phyloP scores from a whole-genome alignment of 2,329 filamentous ascomycete species.

The Botrytis sinoallii region DNA sequence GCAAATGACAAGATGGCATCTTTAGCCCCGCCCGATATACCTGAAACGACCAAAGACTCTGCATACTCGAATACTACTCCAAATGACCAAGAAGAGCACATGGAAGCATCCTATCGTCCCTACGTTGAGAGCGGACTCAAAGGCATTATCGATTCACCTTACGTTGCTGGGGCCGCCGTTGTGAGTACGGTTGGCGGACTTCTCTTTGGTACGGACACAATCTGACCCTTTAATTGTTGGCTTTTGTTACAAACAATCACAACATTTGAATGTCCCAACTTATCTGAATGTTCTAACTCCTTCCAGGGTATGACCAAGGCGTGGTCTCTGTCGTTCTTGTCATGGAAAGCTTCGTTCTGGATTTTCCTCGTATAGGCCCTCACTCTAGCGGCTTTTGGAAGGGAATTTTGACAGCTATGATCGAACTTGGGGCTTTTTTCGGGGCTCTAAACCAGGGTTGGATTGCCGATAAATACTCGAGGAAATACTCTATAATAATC shows the following conservation, averaged over 20 bases:
- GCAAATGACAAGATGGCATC: not conserved
- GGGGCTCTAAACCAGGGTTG: constrained; percentile 26
- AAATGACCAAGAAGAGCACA: not conserved
- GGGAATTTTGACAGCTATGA: constrained; percentile 36
- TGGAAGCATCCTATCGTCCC: not conserved
- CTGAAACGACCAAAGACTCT: not conserved
- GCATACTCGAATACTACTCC: not conserved
- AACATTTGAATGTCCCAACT: not conserved
- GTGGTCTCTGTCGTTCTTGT: constrained; percentile 46
- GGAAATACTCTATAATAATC: constrained; percentile 51
- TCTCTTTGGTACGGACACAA: not conserved
- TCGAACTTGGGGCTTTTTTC: constrained; percentile 40
- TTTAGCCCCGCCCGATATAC: not conserved
- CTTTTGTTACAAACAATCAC: not conserved
- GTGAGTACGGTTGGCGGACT: constrained; percentile 10
- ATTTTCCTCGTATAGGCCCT: constrained; percentile 34
- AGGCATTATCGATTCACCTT: constrained; percentile 13
- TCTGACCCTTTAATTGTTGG: not conserved
- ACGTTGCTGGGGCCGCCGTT: constrained; percentile 11
- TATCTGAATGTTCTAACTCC: not conserved
- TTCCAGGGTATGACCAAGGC: constrained; percentile 47
- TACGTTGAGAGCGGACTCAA: constrained; percentile 5
- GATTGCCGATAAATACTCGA: constrained; percentile 49
- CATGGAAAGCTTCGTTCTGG: constrained; percentile 43
- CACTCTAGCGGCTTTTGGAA: constrained; percentile 19